Base-by-base conservation (phyloP, 2,329 filamentous ascomycete species). In the Madurella fahalii region DNA sequence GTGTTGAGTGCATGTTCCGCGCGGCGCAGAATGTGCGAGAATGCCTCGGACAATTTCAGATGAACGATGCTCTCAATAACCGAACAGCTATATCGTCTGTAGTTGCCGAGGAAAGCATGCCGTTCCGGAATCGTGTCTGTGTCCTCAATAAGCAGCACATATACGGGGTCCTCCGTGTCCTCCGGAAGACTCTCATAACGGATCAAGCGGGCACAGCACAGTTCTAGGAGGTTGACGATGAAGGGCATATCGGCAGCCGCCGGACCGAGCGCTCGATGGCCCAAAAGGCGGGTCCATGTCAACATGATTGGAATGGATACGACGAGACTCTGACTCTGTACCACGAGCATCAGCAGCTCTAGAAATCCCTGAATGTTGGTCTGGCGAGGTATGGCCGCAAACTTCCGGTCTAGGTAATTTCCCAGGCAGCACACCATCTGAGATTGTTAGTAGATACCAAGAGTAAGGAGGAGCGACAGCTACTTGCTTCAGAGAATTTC, bases 91-190 rank as follows among this genome's bases (percentile, higher is more conserved):
- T 96, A 97, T 56, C 94, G 83, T 40, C 94, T 82, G 69, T 99
- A 99, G 67, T 99, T 97, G 4, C 93, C 91, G 11, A 97, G 79
- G 68, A 99, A 99, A 1, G 91, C 90, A 71, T 99, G 94, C 20
- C 91, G 83, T 68, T 99, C 94, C 0, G 94, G 94, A 17, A 93
- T 77, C 0, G 93, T 97, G 66, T 99, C 94, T 53, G 96, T 95
- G 67, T 99, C 94, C 66, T 97, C 92, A 64, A 91, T 79, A 1
- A 99, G 78, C 61, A 96, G 94, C 11, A 90, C 76, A 55, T 91
- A 81, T 0, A 88, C 92, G 2, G 89, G 80, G 63, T 96, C 86
- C 45, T 89, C 82, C 0, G 86, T 87, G 59, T 95, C 88, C 59
- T 93, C 85, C 0, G 91, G 89, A 2, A 97, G 74, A 59, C 81